Evolutionary conservation across 306 rosid species (phyloP).

Genomic region (Lathyrus oleraceus): DNA sequence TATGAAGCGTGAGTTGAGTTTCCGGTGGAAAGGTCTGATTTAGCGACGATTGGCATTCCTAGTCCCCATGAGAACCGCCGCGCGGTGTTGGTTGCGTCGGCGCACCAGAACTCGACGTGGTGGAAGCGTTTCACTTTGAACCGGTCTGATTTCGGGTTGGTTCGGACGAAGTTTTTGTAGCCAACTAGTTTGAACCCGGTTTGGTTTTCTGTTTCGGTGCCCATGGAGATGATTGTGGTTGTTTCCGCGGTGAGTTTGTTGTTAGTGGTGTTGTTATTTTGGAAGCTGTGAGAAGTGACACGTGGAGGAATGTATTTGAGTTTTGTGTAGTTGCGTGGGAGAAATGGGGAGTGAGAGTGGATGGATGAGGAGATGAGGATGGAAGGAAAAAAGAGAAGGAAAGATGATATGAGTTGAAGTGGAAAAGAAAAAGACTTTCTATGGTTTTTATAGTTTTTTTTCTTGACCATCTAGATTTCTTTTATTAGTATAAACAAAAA

Average conservation of each 20-base stretch:
- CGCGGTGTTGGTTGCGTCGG: slow-evolving; percentile 78
- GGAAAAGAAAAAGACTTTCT: too few relatives aligned
- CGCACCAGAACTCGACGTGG: slow-evolving; percentile 87
- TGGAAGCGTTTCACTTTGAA: slow-evolving; percentile 71
- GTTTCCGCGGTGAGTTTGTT: not conserved
- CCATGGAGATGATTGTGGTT: slow-evolving; percentile 38
- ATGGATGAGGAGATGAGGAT: not conserved
- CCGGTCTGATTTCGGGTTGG: slow-evolving; percentile 74
- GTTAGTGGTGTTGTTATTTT: not conserved
- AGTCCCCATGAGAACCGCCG: slow-evolving; percentile 83
- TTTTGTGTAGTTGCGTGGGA: not conserved
- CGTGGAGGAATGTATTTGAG: slow-evolving; percentile 17
- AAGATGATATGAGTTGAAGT: not conserved
- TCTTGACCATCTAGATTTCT: too few relatives aligned
- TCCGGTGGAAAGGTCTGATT: slow-evolving; percentile 87
- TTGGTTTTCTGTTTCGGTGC: slow-evolving; percentile 16
- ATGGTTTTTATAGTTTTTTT: too few relatives aligned
- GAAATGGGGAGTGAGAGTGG: not conserved
- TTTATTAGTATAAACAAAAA: too few relatives aligned
- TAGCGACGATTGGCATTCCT: slow-evolving; percentile 77
- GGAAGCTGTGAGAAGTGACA: not conserved
- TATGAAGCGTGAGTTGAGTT: slow-evolving; percentile 78
- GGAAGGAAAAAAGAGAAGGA: not conserved
- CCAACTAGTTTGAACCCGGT: slow-evolving; percentile 55
- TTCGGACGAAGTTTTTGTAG: slow-evolving; percentile 63